phyloP scores from a whole-genome alignment of 1,139 yeast species.

The Pneumocystis jirovecii region DNA sequence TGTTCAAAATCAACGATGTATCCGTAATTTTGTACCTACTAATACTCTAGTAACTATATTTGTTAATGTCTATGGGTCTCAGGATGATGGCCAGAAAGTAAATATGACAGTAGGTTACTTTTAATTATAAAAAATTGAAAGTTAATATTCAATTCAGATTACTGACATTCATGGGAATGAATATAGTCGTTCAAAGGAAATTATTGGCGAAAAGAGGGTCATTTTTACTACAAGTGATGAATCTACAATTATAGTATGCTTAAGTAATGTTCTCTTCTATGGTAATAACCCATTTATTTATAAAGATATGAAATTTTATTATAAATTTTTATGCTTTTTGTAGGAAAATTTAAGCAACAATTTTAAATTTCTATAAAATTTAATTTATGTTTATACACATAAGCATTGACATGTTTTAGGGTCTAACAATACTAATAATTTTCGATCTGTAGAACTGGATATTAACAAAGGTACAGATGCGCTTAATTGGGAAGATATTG shows the following conservation, averaged over 20 bases:
- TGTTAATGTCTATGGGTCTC: neutral
- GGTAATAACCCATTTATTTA: constrained; percentile 15
- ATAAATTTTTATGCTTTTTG: neutral
- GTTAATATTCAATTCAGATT: constrained; percentile 14
- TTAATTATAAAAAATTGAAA: neutral
- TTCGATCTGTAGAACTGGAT: constrained; percentile 60
- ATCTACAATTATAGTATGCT: constrained; percentile 82
- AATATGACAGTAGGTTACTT: neutral
- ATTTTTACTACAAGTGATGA: constrained; percentile 75
- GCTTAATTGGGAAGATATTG: constrained; percentile 92
- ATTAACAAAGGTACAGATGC: constrained; percentile 94
- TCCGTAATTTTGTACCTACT: neutral
- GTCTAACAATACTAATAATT: constrained; percentile 9
- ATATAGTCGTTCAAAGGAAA: constrained; percentile 26
- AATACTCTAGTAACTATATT: neutral
- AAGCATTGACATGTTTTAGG: constrained; percentile 1
- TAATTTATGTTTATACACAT: neutral
- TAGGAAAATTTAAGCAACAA: neutral
- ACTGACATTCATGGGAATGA: constrained; percentile 43
- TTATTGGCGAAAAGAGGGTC: constrained; percentile 40
- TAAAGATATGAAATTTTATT: neutral
- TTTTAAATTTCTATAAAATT: neutral
- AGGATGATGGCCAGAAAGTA: neutral
- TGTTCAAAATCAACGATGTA: neutral
- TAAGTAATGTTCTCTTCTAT: constrained; percentile 44